These are phyloP conservation scores for Huntiella abstrusa DNA, from an alignment of 2,329 filamentous ascomycete genomes.

Conservation along the genomic window DNA sequence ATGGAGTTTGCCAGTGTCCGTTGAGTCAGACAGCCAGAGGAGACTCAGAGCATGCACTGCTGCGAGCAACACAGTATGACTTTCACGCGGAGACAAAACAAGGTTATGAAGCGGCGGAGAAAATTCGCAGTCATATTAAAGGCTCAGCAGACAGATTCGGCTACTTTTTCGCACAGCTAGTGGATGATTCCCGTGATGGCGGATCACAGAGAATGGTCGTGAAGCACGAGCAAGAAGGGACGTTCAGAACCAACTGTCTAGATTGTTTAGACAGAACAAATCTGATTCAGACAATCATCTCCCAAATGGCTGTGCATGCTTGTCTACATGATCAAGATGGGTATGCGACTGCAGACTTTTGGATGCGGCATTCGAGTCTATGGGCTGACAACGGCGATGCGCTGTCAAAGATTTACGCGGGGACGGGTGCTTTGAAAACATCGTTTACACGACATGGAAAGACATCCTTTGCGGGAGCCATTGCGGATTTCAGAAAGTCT, in stretches of 20 bases:
- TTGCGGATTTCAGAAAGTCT: constrained; percentile 91
- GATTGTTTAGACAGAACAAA: constrained; percentile 95
- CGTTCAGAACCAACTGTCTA: constrained; percentile 88
- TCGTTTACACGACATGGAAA: constrained; percentile 90
- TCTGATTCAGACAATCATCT: constrained; percentile 87
- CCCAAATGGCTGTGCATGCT: constrained; percentile 73
- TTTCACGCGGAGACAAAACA: constrained; percentile 86
- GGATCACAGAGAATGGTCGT: constrained; percentile 33
- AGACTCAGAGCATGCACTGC: constrained; percentile 37
- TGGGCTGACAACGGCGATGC: constrained; percentile 98
- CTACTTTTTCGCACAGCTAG: constrained; percentile 72
- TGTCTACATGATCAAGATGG: constrained; percentile 60
- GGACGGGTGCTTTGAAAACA: constrained; percentile 85
- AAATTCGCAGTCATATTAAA: constrained; percentile 62
- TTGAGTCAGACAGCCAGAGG: constrained; percentile 34
- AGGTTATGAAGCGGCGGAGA: constrained; percentile 78
- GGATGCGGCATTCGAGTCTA: constrained; percentile 75
- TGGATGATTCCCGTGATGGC: constrained; percentile 30
- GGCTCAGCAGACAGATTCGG: constrained; percentile 70
- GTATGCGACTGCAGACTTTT: constrained; percentile 59
- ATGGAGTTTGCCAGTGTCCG: constrained; percentile 56
- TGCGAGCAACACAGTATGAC: constrained; percentile 77
- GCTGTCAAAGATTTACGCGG: constrained; percentile 86
- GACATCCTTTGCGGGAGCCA: constrained; percentile 81
- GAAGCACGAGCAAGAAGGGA: constrained; percentile 79